Base-by-base conservation (phyloP, 768 basidiomycete genomes). In the Megacollybia marginata region DNA sequence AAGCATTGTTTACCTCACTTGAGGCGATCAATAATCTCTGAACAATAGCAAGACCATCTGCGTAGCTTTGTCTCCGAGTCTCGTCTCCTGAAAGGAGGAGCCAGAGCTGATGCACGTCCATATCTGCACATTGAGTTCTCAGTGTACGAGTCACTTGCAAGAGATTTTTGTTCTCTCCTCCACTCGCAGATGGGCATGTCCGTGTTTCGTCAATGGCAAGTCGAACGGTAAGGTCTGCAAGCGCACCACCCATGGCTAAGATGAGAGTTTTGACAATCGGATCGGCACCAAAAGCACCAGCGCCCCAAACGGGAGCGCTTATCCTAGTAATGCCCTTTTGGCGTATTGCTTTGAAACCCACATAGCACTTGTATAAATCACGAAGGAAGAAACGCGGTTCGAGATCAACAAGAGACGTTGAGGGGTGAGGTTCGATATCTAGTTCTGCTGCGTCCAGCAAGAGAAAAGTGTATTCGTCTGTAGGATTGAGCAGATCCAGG, bases 241-340 rank as follows among this genome's bases (percentile, higher is more conserved):
- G 62, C 47, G 62, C 61, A 35, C 60, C 57, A 18, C 62, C 64
- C 42, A 65, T 53, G 0, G 57, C 49, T 33, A 68, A 44, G 10
- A 66, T 59, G 9, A 68, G 44, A 12, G 55, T 52, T 48, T 70
- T 70, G 44, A 68, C 55, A 20, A 66, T 53, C 7, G 63, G 65
- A 49, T 70, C 58, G 1, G 62, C 66, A 4, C 62, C 63, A 53
- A 68, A 66, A 40, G 65, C 61, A n/a, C 65, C 68, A 46, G 63
- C 52, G n/a, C 64, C 66, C 66, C 63, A 67, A 28, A 67, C 47
- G 15, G 65, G 62, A 4, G 63, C 63, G 5, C 58, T 51, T 44
- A 65, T 54, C 2, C 53, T 55, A n/a, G 43, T 51, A 23, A 65
- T 52, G 16, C 60, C 56, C n/a, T 53, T 49, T 34, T 52, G 34